Conservation (phyloP, 257 asterid genomes). For the Thymus mandschuricus region DNA sequence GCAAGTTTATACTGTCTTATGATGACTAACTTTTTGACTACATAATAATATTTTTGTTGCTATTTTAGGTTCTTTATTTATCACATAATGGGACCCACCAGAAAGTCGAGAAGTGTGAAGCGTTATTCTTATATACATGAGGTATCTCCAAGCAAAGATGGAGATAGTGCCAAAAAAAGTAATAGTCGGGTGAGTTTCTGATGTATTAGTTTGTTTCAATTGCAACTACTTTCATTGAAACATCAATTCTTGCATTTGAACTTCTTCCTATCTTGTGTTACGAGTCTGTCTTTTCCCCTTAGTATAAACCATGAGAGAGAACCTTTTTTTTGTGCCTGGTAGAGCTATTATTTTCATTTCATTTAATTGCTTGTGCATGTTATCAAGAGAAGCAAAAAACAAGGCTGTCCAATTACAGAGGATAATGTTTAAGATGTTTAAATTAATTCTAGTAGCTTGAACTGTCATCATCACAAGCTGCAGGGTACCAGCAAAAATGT, state of each 20-base stretch:
- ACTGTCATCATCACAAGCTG: slow-evolving; percentile 19
- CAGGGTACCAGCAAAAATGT: background rate
- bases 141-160: slow-evolving; percentile 76
- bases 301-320: background rate
- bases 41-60: slow-evolving; percentile 7
- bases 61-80: slow-evolving; percentile 24
- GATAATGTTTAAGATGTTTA: background rate
- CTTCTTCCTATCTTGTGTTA: slow-evolving; percentile 1
- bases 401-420: slow-evolving; percentile 18
- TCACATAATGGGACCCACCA: slow-evolving; percentile 73
- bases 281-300: background rate
- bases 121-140: slow-evolving; percentile 61
- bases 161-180: slow-evolving; percentile 62
- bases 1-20: slow-evolving; percentile 18
- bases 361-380: slow-evolving; percentile 16
- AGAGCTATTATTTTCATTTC: slow-evolving; percentile 13
- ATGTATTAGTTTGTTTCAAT: slow-evolving; percentile 26
- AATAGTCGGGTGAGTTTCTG: slow-evolving; percentile 70
- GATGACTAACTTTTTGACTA: slow-evolving; percentile 22
- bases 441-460: slow-evolving; percentile 12
- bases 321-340: background rate
- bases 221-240: slow-evolving; percentile 11
- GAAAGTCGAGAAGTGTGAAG: slow-evolving; percentile 75
- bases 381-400: background rate
- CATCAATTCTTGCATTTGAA: slow-evolving; percentile 23